These are phyloP conservation scores for Vicia villosa DNA, from an alignment of 306 rosid species.

Conservation along the genomic window DNA sequence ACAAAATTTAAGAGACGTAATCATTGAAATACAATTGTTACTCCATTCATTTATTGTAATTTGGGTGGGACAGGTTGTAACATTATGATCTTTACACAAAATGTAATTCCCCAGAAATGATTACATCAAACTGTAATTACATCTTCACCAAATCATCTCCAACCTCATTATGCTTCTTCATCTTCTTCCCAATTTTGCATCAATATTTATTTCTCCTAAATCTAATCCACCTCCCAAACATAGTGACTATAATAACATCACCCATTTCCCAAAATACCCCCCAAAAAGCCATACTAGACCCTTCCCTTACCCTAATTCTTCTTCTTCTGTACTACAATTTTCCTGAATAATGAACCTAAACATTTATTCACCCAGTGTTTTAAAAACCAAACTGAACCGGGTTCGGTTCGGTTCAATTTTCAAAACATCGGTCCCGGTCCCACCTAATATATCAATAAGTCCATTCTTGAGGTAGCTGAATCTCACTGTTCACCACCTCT, in stretches of 20 bases:
- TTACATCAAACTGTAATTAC: conserved; percentile 19
- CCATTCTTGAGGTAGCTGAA: conserved; percentile 80
- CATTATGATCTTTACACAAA: not conserved
- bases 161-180: not conserved
- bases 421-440: not conserved
- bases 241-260: not conserved
- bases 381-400: too few relatives aligned
- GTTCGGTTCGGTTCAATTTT: not conserved
- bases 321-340: too few relatives aligned
- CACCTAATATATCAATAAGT: conserved; percentile 42
- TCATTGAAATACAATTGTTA: not conserved
- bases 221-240: not conserved
- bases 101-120: conserved; percentile 21
- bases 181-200: not conserved
- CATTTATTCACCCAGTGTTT: too few relatives aligned
- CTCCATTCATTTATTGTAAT: conserved; percentile 17
- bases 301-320: not conserved
- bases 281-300: not conserved
- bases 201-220: not conserved
- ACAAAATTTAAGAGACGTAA: not conserved
- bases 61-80: conserved; percentile 33
- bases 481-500: conserved; percentile 48
- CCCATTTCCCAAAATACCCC: conserved; percentile 5
- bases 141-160: conserved; percentile 13
- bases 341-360: too few relatives aligned